These are phyloP conservation scores for Cutaneotrichosporon mucoides DNA, from an alignment of 1,284 basidiomycete genomes.

Conservation along the genomic window DNA sequence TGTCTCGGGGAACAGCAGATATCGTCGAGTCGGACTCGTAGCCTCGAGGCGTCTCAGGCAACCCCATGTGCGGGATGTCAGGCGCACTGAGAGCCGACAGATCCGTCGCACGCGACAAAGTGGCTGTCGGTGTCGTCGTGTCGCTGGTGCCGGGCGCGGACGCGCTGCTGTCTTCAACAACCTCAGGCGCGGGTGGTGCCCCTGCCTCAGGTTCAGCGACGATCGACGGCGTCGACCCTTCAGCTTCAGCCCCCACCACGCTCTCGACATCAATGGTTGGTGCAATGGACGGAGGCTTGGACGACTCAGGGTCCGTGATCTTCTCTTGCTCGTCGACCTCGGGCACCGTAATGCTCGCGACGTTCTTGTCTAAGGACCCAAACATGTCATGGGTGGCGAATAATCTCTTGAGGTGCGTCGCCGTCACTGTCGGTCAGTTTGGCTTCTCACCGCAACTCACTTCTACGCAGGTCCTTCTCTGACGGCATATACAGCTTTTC, in stretches of 20 bases:
- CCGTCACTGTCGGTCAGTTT: constrained; percentile 36
- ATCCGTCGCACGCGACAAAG: constrained; percentile 6
- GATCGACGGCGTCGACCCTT: no score
- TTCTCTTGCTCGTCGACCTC: constrained; percentile 65
- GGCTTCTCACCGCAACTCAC: constrained; percentile 18
- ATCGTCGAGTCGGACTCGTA: constrained; percentile 84
- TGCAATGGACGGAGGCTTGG: neutral
- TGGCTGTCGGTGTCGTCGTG: constrained; percentile 12
- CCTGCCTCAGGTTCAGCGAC: no score
- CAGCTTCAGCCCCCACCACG: no score
- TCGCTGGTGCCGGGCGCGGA: neutral
- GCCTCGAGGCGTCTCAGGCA: constrained; percentile 52
- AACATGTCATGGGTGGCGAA: constrained; percentile 53
- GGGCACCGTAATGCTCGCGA: constrained; percentile 59
- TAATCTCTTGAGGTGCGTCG: constrained; percentile 52
- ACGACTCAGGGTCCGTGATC: neutral
- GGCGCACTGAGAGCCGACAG: constrained; percentile 9
- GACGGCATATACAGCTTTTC: constrained; percentile 51
- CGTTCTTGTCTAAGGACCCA: constrained; percentile 39
- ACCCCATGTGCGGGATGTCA: constrained; percentile 22
- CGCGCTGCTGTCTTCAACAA: no score
- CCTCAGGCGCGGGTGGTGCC: no score
- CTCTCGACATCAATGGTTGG: neutral
- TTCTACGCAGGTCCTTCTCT: constrained; percentile 47
- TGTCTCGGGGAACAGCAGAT: constrained; percentile 55